Evolutionary conservation across 2,329 filamentous ascomycete genomes (phyloP).

Genomic region (Beauveria sp.): DNA sequence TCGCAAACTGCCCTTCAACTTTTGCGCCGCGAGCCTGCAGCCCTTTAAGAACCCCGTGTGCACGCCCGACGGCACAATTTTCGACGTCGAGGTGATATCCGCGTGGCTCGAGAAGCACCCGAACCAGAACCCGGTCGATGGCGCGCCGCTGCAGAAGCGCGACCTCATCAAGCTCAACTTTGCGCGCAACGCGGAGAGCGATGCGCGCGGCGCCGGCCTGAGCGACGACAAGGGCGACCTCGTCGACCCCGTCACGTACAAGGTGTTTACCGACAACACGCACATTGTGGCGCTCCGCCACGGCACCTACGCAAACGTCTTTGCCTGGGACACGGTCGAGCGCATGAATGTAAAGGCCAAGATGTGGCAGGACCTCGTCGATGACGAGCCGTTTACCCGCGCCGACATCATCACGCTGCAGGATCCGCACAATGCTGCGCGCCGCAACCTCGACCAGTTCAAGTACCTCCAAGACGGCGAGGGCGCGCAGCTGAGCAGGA

Average conservation of each 20-base stretch:
- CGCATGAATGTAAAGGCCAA: constrained; percentile 94
- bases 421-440: constrained; percentile 83
- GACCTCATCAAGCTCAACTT: constrained; percentile 91
- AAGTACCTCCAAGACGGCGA: constrained; percentile 81
- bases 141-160: constrained; percentile 65
- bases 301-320: constrained; percentile 84
- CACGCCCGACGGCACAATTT: constrained; percentile 78
- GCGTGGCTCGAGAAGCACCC: constrained; percentile 87
- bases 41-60: constrained; percentile 94
- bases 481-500: constrained; percentile 57
- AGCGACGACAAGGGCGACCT: constrained; percentile 63
- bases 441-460: constrained; percentile 77
- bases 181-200: constrained; percentile 73
- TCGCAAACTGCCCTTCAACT: constrained; percentile 91
- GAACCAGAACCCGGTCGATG: constrained; percentile 83
- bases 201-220: constrained; percentile 38
- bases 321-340: constrained; percentile 92
- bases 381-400: constrained; percentile 76
- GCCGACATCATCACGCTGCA: constrained; percentile 94
- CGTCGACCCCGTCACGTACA: constrained; percentile 94
- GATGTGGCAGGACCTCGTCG: constrained; percentile 87
- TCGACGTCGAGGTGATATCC: constrained; percentile 89
- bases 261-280: constrained; percentile 96
- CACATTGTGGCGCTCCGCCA: constrained; percentile 84
- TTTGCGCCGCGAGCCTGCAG: constrained; percentile 90